These are phyloP conservation scores for Eremochloa ophiuroides DNA, from an alignment of 176 grass and related monocot species.

Conservation along the genomic window DNA sequence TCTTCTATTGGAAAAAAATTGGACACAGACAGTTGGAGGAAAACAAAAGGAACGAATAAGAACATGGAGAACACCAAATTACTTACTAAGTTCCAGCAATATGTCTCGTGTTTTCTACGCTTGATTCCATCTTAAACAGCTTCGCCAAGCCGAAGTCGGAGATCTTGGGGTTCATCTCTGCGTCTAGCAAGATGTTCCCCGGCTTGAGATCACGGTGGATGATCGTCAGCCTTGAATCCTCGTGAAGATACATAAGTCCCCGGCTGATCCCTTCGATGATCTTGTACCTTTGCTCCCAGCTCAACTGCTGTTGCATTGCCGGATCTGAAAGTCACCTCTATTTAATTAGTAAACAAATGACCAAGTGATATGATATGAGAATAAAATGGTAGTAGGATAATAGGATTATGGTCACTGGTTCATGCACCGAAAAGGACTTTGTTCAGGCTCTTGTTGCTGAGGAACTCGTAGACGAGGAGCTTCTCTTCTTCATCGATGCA, in stretches of 20 bases:
- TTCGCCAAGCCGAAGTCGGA: slow-evolving; percentile 61
- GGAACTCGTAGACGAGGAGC: slow-evolving; percentile 57
- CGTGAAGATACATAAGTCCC: slow-evolving; percentile 63
- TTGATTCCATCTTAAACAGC: slow-evolving; percentile 29
- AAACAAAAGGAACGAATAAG: too few relatives aligned
- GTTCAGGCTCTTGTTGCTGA: slow-evolving; percentile 38
- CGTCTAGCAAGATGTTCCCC: slow-evolving; percentile 44
- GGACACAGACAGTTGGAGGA: too few relatives aligned
- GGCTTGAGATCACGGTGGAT: slow-evolving; percentile 50
- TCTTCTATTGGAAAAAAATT: too few relatives aligned
- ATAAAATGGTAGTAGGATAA: neutral
- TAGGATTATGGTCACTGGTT: neutral
- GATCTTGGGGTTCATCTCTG: slow-evolving; percentile 55
- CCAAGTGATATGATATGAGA: too few relatives aligned
- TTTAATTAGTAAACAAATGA: neutral
- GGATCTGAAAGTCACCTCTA: too few relatives aligned
- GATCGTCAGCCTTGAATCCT: slow-evolving; percentile 51
- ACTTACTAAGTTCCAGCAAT: slow-evolving; percentile 55
- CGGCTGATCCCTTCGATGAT: slow-evolving; percentile 49
- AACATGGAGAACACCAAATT: too few relatives aligned
- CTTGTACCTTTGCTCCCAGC: slow-evolving; percentile 34
- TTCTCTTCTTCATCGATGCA: slow-evolving; percentile 42
- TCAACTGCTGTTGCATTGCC: neutral
- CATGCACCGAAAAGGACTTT: slow-evolving; percentile 43
- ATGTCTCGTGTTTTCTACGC: slow-evolving; percentile 28